Evolutionary conservation across 2,329 filamentous ascomycete genomes (phyloP), one percentile per base, ranked within the genome.

Genomic region (Fusarium concolor): DNA sequence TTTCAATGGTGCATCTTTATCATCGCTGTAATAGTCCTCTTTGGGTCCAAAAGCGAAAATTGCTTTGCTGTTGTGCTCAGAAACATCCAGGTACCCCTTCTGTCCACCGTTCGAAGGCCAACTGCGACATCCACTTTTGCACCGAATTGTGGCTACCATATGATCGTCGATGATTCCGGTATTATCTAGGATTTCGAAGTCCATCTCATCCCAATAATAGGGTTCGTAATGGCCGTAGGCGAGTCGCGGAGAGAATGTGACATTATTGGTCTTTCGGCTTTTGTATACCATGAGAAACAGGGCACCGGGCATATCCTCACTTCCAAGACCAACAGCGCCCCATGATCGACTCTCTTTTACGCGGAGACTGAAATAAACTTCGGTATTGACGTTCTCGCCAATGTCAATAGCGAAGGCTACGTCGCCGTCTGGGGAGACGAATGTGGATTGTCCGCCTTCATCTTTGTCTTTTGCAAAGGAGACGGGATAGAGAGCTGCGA

Each of bases 221-320:
- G 87, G 87, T 73, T 89, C 87, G 67, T 80, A 81, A 67, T 87
- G 79, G 43, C 82, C 84, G 51, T 79, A 77, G 35, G 82, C 79
- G 31, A 85, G 73, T 50, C 87, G 85, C 3, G 86, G 85, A 26
- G 85, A 88, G 57, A 89, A 79, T 26, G 85, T 89, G 56, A 88
- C 81, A 65, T 85, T 85, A 52, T 80, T 75, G 53, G 79, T 81
- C 8, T 78, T 78, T 6, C 76, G 74, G 56, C 82, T 83, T 44
- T 79, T 76, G 77, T 89, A 89, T n/a, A 84, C 76, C 71, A 89
- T 81, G 43, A 88, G 80, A 58, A 86, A 84, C 24, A 89, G 78
- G 10, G 85, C 79, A 49, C 84, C 81, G 5, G 79, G 76, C 83
- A 87, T 87, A 69, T 82, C 80, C 45, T 81, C 68, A 56, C 79